These are phyloP conservation scores for Trichoderma citrinoviride DNA, from an alignment of 2,329 filamentous ascomycete species.

Conservation along the genomic window DNA sequence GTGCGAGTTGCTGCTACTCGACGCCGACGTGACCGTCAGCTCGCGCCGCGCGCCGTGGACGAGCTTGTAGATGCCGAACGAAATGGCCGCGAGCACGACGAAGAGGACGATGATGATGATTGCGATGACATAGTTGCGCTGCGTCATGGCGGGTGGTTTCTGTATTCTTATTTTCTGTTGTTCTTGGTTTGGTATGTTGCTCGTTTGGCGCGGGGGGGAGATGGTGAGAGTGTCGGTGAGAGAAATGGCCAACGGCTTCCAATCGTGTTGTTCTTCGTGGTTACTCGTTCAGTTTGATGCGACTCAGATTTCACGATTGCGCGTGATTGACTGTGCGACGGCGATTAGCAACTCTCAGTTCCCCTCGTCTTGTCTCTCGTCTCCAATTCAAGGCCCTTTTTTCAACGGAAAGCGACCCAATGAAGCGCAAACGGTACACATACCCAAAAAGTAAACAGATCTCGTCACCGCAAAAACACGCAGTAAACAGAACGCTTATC, in stretches of 20 bases:
- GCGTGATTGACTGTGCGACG: too few relatives aligned
- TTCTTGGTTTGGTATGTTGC: neutral
- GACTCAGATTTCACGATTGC: too few relatives aligned
- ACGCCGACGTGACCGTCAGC: conserved; percentile 40
- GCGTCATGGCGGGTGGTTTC: conserved; percentile 48
- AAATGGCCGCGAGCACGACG: conserved; percentile 57
- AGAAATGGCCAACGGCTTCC: too few relatives aligned
- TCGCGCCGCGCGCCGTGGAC: conserved; percentile 51
- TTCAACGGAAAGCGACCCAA: neutral
- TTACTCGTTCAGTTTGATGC: too few relatives aligned
- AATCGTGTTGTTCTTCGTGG: too few relatives aligned
- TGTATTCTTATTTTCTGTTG: neutral
- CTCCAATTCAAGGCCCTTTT: too few relatives aligned
- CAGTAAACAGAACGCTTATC: neutral
- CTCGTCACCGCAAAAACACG: conserved; percentile 12
- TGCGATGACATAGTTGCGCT: conserved; percentile 66
- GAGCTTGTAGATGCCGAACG: conserved; percentile 62
- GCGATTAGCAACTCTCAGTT: too few relatives aligned
- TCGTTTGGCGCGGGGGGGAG: neutral
- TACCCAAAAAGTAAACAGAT: neutral
- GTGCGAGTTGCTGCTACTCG: conserved; percentile 30
- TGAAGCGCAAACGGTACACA: neutral
- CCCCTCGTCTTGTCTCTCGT: too few relatives aligned
- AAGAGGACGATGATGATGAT: conserved; percentile 68
- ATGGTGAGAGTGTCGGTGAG: neutral